Conservation (phyloP, 164 flowering plant species). For the Malania oleifera region DNA sequence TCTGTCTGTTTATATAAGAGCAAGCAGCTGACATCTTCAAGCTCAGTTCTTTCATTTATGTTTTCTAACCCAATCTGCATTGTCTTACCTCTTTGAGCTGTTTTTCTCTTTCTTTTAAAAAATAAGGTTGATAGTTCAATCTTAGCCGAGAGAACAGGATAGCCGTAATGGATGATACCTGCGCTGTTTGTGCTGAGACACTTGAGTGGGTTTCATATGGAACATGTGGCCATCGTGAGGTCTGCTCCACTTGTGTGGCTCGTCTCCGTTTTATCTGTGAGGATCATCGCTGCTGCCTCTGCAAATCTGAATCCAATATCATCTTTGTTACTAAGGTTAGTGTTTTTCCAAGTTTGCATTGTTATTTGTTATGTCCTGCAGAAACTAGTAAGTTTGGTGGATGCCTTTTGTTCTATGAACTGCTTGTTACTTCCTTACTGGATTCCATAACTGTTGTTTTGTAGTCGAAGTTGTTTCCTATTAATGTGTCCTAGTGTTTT, state of each 20-base stretch:
- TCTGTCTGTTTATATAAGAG: too few relatives aligned
- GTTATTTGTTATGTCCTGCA: background rate
- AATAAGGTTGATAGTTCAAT: too few relatives aligned
- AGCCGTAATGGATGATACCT: slow-evolving; percentile 75
- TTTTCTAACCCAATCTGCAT: too few relatives aligned
- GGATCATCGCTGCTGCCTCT: slow-evolving; percentile 84
- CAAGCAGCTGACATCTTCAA: too few relatives aligned
- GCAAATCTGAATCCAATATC: slow-evolving; percentile 64
- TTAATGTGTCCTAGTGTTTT: too few relatives aligned
- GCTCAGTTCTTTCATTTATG: too few relatives aligned
- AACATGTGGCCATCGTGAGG: slow-evolving; percentile 80
- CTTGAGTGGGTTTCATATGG: slow-evolving; percentile 96
- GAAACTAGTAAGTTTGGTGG: background rate
- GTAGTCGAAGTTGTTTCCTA: background rate
- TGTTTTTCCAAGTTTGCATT: slow-evolving; percentile 3
- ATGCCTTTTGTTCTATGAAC: too few relatives aligned
- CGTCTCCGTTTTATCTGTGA: slow-evolving; percentile 88
- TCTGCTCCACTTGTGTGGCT: slow-evolving; percentile 89
- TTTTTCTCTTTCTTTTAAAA: slow-evolving; percentile 2
- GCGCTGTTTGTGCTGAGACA: slow-evolving; percentile 90
- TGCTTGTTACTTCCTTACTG: background rate
- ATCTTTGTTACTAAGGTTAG: slow-evolving; percentile 90
- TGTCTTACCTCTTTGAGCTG: too few relatives aligned
- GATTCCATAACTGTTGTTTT: background rate
- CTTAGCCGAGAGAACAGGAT: background rate